Conservation (phyloP, 768 basidiomycete species). For the Nidularia pulvinata region DNA sequence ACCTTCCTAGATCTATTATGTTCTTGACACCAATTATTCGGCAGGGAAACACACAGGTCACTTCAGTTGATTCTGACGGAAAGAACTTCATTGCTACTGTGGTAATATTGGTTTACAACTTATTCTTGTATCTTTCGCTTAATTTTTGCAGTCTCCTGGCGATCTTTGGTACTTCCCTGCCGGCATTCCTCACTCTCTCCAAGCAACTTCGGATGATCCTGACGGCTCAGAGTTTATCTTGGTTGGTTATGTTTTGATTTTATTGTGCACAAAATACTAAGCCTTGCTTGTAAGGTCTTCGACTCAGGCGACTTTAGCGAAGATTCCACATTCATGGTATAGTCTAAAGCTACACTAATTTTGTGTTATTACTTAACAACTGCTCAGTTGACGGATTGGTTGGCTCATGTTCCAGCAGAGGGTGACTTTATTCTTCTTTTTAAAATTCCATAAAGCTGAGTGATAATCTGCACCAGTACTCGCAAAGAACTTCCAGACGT, state of each 20-base stretch:
- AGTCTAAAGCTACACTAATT: background rate
- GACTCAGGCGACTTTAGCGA: conserved; percentile 51
- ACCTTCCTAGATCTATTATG: background rate
- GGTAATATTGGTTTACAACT: conserved; percentile 19
- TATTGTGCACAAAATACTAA: background rate
- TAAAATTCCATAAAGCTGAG: background rate
- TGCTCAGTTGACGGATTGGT: conserved; percentile 50
- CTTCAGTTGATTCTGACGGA: conserved; percentile 45
- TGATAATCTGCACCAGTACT: conserved; percentile 21
- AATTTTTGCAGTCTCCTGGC: conserved; percentile 30
- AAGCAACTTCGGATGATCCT: conserved; percentile 42
- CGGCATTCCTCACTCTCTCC: conserved; percentile 54
- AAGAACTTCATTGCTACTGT: conserved; percentile 49
- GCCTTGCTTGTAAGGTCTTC: conserved; percentile 40
- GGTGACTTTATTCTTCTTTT: conserved; percentile 4
- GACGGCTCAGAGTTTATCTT: conserved; percentile 53
- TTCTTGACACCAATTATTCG: conserved; percentile 12
- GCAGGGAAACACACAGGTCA: conserved; percentile 46
- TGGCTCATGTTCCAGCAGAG: conserved; percentile 53
- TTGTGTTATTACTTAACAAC: background rate
- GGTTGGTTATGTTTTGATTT: conserved; percentile 24
- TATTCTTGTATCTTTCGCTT: background rate
- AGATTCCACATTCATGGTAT: conserved; percentile 50
- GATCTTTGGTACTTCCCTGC: conserved; percentile 62
- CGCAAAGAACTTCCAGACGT: conserved; percentile 50